A percentile compares a stretch with the other conserved stretches of the same genome.
phyloP scores from a whole-genome alignment of 306 rosid genomes.

The Arachis stenosperma region DNA sequence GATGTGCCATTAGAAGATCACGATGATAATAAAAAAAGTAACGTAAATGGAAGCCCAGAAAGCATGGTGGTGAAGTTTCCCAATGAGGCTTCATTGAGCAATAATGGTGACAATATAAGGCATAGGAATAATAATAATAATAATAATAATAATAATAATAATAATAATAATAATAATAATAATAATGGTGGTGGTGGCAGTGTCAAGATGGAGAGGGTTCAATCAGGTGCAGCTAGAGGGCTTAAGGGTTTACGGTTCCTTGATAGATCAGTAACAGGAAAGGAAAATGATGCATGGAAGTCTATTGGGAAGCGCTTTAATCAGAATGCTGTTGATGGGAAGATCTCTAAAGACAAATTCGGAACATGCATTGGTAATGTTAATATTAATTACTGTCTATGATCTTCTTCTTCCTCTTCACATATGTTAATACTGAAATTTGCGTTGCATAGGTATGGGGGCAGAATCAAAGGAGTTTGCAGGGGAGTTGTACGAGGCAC shows the following conservation, averaged over 20 bases:
- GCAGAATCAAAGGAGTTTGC: constrained; percentile 88
- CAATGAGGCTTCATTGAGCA: constrained; percentile 17
- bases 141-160: constrained; percentile 16
- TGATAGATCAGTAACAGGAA: constrained; percentile 66
- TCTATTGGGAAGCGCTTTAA: constrained; percentile 59
- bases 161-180: constrained; percentile 10
- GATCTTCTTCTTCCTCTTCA: not conserved
- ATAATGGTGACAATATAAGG: constrained; percentile 32
- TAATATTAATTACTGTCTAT: no score
- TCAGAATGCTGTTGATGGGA: constrained; percentile 52
- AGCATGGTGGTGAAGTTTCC: constrained; percentile 22
- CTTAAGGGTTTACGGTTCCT: constrained; percentile 76
- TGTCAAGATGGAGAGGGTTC: constrained; percentile 35
- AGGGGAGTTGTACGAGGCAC: constrained; percentile 69
- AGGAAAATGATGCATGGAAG: constrained; percentile 77
- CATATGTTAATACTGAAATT: not conserved
- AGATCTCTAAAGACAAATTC: constrained; percentile 69
- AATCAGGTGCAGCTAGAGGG: constrained; percentile 69
- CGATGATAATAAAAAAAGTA: not conserved
- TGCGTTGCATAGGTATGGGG: constrained; percentile 72
- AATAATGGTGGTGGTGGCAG: constrained; percentile 1
- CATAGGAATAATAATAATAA: constrained; percentile 38
- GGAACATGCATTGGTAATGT: constrained; percentile 75
- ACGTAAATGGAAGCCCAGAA: not conserved
- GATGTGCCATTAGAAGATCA: constrained; percentile 38